Evolutionary conservation across 352 stramenopile genomes (phyloP).

Genomic region (Hyaloperonospora brassicae): DNA sequence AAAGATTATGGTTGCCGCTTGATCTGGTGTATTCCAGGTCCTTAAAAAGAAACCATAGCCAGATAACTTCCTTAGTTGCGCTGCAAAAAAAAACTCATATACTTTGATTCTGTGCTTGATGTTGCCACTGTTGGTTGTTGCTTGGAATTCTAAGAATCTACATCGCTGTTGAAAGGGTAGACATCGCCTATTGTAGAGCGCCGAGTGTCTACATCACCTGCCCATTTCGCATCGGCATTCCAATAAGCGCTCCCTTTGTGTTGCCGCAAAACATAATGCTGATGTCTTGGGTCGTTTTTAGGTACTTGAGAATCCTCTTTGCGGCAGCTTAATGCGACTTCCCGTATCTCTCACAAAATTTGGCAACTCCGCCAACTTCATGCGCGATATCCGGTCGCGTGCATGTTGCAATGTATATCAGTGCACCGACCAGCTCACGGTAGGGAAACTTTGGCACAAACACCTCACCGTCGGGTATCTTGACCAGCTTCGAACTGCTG

Average conservation of each 20-base stretch:
- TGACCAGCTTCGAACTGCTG: slow-evolving; percentile 4
- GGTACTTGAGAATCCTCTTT: slow-evolving; percentile 3
- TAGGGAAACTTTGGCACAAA: slow-evolving; percentile 4
- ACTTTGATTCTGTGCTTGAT: not conserved
- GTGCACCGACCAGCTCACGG: slow-evolving; percentile 1
- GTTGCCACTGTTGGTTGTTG: not conserved
- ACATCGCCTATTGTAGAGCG: not conserved
- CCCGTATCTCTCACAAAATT: not conserved
- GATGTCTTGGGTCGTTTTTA: not conserved
- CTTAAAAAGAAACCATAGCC: not conserved
- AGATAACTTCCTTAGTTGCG: not conserved
- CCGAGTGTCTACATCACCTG: not conserved
- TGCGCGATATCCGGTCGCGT: not conserved
- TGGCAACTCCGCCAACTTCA: not conserved
- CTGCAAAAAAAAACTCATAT: not conserved
- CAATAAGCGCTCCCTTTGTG: not conserved
- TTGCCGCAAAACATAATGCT: not conserved
- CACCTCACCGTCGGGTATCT: not conserved
- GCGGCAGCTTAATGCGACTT: not conserved
- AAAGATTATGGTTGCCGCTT: not conserved
- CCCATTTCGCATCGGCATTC: not conserved
- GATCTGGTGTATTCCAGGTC: not conserved
- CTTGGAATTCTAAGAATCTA: not conserved
- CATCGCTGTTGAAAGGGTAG: not conserved
- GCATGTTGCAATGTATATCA: slow-evolving; percentile 4